Percentiles rank a stretch among this genome's conserved stretches.
Evolutionary conservation across 177 flowering plant species (phyloP).

Genomic region (Vitis hybrid): DNA sequence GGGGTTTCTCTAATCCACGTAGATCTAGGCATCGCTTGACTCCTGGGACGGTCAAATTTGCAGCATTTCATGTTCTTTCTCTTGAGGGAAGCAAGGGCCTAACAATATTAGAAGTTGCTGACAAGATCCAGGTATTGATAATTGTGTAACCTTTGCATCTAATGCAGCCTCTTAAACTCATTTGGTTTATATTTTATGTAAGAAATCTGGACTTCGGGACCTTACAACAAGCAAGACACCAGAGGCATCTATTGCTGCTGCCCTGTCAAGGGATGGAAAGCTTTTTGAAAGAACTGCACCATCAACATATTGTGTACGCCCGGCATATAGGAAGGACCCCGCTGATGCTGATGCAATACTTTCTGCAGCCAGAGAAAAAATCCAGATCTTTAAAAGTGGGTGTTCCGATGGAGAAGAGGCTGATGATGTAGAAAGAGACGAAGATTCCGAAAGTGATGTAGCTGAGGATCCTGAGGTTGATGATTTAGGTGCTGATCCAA

Average conservation of each 20-base stretch:
- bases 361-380: conserved; percentile 70
- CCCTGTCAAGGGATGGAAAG: conserved; percentile 79
- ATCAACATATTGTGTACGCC: conserved; percentile 83
- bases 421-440: conserved; percentile 77
- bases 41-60: conserved; percentile 96
- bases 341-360: conserved; percentile 75
- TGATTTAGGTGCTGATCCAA: conserved; percentile 39
- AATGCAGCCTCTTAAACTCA: not conserved
- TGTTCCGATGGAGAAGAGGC: conserved; percentile 60
- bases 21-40: conserved; percentile 90
- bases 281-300: conserved; percentile 96
- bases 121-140: conserved; percentile 75
- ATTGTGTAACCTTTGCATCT: not conserved
- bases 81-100: conserved; percentile 85
- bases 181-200: conserved; percentile 12
- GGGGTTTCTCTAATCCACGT: conserved; percentile 65
- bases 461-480: conserved; percentile 83
- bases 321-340: conserved; percentile 79
- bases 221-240: conserved; percentile 97
- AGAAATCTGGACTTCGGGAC: conserved; percentile 96
- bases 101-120: conserved; percentile 80
- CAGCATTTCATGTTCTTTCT: conserved; percentile 91
- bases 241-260: conserved; percentile 95
- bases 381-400: conserved; percentile 60
- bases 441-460: conserved; percentile 73